Evolutionary conservation across 176 grass and related monocot species (phyloP).

Genomic region (Carex scoparia): DNA sequence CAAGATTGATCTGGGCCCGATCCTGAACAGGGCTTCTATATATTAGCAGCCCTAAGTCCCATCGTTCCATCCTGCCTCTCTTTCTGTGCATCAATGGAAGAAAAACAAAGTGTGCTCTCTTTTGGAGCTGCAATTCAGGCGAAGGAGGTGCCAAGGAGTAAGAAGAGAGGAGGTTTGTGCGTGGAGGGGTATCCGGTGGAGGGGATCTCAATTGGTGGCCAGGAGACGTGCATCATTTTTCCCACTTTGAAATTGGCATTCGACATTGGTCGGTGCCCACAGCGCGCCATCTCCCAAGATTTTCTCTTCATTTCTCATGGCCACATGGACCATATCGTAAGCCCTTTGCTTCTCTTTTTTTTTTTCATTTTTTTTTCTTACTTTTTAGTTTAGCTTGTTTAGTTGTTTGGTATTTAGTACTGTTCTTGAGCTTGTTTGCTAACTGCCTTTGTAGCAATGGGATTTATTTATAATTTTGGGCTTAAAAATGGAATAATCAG

Average conservation of each 20-base stretch:
- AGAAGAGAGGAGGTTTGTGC: slow-evolving; percentile 6
- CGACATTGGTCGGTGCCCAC: slow-evolving; percentile 93
- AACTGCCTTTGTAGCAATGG: background rate
- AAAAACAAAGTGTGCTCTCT: background rate
- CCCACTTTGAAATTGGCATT: slow-evolving; percentile 83
- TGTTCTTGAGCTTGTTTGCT: background rate
- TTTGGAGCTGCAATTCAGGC: background rate
- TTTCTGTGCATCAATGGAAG: background rate
- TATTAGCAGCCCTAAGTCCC: no score
- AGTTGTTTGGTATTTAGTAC: background rate
- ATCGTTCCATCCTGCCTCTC: no score
- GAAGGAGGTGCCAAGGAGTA: background rate
- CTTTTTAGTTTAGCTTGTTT: background rate
- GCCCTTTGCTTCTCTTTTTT: background rate
- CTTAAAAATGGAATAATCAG: background rate
- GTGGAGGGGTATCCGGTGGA: slow-evolving; percentile 73
- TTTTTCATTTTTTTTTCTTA: background rate
- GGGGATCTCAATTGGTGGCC: slow-evolving; percentile 79
- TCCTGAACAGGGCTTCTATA: no score
- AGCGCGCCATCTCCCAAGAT: slow-evolving; percentile 77
- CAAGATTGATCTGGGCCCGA: no score
- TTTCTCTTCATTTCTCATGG: slow-evolving; percentile 96
- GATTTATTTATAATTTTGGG: background rate
- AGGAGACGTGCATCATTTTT: slow-evolving; percentile 88
- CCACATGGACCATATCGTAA: slow-evolving; percentile 86